Evolutionary conservation across 345 rosid species (phyloP).

Genomic region (Psidium friedrichsthalianum): DNA sequence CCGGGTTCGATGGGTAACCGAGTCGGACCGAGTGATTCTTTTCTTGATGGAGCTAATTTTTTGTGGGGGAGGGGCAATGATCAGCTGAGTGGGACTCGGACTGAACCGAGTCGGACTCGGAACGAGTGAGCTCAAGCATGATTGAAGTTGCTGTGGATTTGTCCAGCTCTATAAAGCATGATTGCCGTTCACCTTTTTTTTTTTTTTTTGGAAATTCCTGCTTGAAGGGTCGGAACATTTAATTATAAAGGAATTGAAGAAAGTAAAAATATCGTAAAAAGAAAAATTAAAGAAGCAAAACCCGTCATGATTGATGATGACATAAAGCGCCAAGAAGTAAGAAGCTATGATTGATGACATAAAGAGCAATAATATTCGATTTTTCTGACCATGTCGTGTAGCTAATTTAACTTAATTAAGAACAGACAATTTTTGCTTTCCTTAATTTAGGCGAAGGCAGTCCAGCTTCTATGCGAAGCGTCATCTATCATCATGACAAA

Average conservation of each 20-base stretch:
- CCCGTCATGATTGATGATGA: not conserved
- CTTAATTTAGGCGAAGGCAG: not conserved
- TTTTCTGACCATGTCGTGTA: not conserved
- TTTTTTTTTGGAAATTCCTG: not conserved
- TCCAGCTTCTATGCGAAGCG: not conserved
- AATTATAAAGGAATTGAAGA: no score
- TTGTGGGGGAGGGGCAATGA: not conserved
- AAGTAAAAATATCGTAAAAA: no score
- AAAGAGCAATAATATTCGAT: not conserved
- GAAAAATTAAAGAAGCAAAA: accelerated
- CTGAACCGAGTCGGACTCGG: not conserved
- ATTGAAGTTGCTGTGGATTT: not conserved
- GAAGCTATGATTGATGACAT: not conserved
- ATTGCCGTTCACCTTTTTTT: not conserved
- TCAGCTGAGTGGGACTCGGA: not conserved
- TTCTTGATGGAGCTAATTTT: no score
- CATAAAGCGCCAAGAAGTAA: not conserved
- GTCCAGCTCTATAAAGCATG: not conserved
- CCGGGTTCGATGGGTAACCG: constrained; percentile 12
- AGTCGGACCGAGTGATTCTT: no score
- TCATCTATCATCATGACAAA: not conserved
- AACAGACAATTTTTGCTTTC: not conserved
- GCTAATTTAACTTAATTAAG: not conserved
- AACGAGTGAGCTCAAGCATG: not conserved
- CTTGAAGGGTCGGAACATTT: not conserved